Conservation (phyloP, 805 yeast genomes). For the Starmerella floricola region DNA sequence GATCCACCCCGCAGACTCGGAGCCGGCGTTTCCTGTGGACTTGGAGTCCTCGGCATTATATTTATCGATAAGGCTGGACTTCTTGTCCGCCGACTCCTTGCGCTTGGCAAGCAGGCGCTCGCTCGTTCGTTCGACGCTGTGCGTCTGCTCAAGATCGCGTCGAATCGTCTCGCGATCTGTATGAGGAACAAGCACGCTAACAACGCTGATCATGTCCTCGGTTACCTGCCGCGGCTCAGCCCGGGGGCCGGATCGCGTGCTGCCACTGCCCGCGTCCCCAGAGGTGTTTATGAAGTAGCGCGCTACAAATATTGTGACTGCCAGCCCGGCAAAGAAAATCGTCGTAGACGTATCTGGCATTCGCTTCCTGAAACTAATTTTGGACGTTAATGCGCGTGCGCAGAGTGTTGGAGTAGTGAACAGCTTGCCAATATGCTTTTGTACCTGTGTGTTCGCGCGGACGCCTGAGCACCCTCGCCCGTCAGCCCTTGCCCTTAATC, state of each 20-base stretch:
- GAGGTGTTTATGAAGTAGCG: constrained; percentile 17
- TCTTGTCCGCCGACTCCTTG: constrained; percentile 30
- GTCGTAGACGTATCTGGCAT: constrained; percentile 22
- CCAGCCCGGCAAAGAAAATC: constrained; percentile 20
- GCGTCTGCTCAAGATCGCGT: constrained; percentile 54
- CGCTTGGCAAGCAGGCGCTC: constrained; percentile 52
- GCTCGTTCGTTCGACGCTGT: constrained; percentile 65
- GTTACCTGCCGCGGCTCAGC: constrained; percentile 25
- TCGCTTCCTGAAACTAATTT: background rate
- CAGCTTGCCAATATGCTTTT: too few relatives aligned
- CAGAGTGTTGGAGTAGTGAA: too few relatives aligned
- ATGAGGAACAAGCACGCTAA: constrained; percentile 69
- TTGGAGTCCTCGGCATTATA: constrained; percentile 32
- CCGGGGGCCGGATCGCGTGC: constrained; percentile 1
- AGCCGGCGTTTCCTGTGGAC: background rate
- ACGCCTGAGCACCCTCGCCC: too few relatives aligned
- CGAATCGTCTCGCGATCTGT: constrained; percentile 58
- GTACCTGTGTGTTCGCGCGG: too few relatives aligned
- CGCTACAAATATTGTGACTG: constrained; percentile 16
- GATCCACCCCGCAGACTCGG: constrained; percentile 30
- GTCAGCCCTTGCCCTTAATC: too few relatives aligned
- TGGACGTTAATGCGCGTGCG: too few relatives aligned
- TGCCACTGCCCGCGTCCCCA: too few relatives aligned
- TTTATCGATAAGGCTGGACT: constrained; percentile 29
- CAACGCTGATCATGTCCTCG: constrained; percentile 64